Conservation (phyloP, 257 asterid species). For the Solanum rostratum region DNA sequence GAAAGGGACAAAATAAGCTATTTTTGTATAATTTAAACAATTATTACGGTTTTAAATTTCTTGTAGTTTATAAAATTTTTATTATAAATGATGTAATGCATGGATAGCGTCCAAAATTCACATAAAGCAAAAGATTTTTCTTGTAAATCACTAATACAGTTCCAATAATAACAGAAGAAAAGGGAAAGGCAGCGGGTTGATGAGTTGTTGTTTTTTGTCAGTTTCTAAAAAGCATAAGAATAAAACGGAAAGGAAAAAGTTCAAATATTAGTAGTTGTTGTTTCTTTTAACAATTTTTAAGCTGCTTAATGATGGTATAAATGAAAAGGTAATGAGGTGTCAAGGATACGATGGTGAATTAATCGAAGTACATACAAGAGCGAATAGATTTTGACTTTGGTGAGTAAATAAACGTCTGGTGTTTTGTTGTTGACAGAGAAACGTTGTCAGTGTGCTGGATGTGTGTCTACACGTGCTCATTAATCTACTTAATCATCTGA, state of each 20-base stretch:
- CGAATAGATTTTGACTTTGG: neutral
- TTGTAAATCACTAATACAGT: neutral
- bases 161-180: neutral
- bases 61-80: neutral
- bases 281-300: neutral
- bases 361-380: neutral
- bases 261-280: neutral
- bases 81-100: neutral
- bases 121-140: neutral
- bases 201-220: neutral
- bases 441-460: neutral
- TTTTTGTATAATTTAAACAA: neutral
- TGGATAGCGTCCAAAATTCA: neutral
- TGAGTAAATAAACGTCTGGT: neutral
- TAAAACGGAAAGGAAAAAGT: neutral
- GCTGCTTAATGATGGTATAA: neutral
- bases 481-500: neutral
- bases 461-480: slow-evolving; percentile 7
- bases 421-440: neutral
- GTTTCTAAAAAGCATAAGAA: neutral
- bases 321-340: neutral
- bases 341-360: neutral
- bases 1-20: neutral
- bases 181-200: neutral
- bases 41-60: too few species aligned